Evolutionary conservation across 1,139 yeast genomes (phyloP), one percentile per base, ranked within the genome.

Genomic region (Nakaseomyces uthaithaninus): DNA sequence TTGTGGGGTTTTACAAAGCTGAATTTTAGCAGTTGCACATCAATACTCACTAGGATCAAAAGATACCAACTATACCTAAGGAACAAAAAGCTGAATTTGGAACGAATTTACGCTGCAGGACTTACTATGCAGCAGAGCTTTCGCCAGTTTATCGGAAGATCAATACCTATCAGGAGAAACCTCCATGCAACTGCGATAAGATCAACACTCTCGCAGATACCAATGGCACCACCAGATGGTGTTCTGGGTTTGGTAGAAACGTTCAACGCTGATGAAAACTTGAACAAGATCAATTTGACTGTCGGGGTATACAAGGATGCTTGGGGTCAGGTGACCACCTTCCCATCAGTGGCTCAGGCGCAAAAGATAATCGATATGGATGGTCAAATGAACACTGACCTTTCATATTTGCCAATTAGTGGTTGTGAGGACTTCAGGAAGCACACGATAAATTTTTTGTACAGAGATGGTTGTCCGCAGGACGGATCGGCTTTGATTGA

Each of bases 221-320:
- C 57, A 9, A 33, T 47, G 57, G 84, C 84, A 22, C 82, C 84
- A 36, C 80, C 87, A 22, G 91, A 81, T 63, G 78, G 80, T 54
- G 80, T 81, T 47, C 67, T 81, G 54, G 89, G 89, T 31, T 69
- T 80, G 42, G 67, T 79, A 25, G 80, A 75, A 48, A 72, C 77
- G 45, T 80, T 66, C 63, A 67, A 63, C 45, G 63, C 66, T 14
- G 89, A 80, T 56, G 27, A 67, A 4, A 69, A 80, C 48, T 57
- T 73, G 4, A 70, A 74, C 45, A 91, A 89, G 68, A 86, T 89
- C 49, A 91, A 86, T 57, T 69, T 86, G 53, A 91, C 94, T 17
- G 89, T 89, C 41, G 97, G 97, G 40, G 95, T 96, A 27, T 89
- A 89, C 65, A 75, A 95, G 61, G 95, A 86, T 60, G 73, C 77